Evolutionary conservation across 768 basidiomycete species (phyloP), one percentile per base, ranked within the genome.

Genomic region (Candolleomyces aberdarensis): DNA sequence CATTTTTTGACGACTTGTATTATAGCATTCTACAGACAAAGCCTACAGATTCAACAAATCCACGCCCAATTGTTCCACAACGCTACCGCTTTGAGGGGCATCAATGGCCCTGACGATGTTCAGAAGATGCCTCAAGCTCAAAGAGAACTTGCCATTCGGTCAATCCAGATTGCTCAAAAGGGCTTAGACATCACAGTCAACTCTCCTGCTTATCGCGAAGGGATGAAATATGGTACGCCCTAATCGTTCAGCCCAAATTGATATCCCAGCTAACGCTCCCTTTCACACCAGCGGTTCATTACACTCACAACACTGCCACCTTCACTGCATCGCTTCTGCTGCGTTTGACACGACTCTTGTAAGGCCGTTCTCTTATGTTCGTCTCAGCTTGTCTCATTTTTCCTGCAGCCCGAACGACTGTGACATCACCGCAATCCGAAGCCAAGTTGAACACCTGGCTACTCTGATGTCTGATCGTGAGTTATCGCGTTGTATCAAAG

Each of bases 241-340:
- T 44, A 2, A 11, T 36, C 36, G 8, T 48, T n/a, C 6, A n/a
- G 31, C 57, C 49, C 29, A 31, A 9, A 46, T 31, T 43, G 56
- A 55, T 53, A 58, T 29, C 26, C 58, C 10, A 46, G 56, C 44
- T 60, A 49, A 66, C 49, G 11, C 31, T 49, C 55, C 1, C 26
- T 26, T 26, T 3, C 26, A 26, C 26, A 44, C 48, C 59, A 92
- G 92, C 93, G 15, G 91, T 94, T n/a, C 88, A 92, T 69, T 90
- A 91, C 67, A 91, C 91, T 14, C 95, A 98, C 70, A 92, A 92
- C 46, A 92, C 93, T 31, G 95, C 95, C 5, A 96, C 95, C 0
- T 98, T 98, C 75, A 85, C 92, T 20, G 95, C 94, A 13, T 92
- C 93, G 3, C 91, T 98, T 73, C 79, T 96, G 61, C 80, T 98